Conservation (phyloP, 768 basidiomycete genomes). For the Suillus variegatus region DNA sequence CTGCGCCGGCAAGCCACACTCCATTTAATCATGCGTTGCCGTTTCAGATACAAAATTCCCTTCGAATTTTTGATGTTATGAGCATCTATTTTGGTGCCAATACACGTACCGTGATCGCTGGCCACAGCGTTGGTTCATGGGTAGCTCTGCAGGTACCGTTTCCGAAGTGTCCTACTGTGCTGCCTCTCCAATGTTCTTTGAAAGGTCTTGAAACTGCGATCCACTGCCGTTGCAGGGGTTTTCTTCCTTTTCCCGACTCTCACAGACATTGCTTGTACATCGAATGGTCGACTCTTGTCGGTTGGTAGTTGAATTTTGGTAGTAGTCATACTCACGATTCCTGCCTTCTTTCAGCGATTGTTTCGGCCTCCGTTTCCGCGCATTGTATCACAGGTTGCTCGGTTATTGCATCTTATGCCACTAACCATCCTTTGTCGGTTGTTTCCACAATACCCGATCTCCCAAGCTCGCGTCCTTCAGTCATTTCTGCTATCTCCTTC, state of each 20-base stretch:
- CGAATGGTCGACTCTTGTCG: conserved; percentile 60
- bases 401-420: conserved; percentile 39
- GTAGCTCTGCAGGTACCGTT: conserved; percentile 54
- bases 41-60: conserved; percentile 54
- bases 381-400: conserved; percentile 46
- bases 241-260: conserved; percentile 76
- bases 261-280: conserved; percentile 59
- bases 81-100: conserved; percentile 30
- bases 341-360: conserved; percentile 37
- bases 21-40: conserved; percentile 37
- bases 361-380: conserved; percentile 49
- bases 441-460: conserved; percentile 51
- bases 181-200: background rate
- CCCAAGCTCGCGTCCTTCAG: conserved; percentile 47
- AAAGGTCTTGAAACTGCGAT: conserved; percentile 54
- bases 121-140: conserved; percentile 79
- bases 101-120: conserved; percentile 48
- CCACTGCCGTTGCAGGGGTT: conserved; percentile 37
- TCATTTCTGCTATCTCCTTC: conserved; percentile 52
- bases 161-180: conserved; percentile 3
- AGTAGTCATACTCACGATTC: background rate
- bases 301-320: conserved; percentile 39
- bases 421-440: conserved; percentile 45
- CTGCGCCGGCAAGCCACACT: conserved; percentile 14
- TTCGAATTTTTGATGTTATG: conserved; percentile 55